A percentile compares a stretch with the other conserved stretches of the same genome.
Conservation (phyloP, 1,139 yeast species). For the Suhomyces chickasaworum region DNA sequence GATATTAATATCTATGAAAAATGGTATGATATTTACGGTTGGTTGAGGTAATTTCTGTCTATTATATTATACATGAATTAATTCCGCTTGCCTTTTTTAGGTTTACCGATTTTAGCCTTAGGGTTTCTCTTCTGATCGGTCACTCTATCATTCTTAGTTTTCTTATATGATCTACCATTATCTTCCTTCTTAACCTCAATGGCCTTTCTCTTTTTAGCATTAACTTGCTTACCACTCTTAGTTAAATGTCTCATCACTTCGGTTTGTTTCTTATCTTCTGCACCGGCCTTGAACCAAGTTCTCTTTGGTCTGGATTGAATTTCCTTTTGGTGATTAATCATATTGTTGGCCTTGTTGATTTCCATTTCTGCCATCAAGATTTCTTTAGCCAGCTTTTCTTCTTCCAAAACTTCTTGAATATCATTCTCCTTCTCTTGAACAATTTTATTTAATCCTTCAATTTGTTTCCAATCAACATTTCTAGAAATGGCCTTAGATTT, state of each 20-base stretch:
- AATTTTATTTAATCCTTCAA: constrained; percentile 64
- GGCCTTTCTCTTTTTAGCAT: constrained; percentile 33
- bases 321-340: constrained; percentile 78
- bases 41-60: neutral
- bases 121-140: constrained; percentile 46
- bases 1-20: too few species aligned
- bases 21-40: too few species aligned
- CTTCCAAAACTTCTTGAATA: constrained; percentile 76
- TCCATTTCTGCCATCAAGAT: constrained; percentile 89
- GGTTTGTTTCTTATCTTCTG: constrained; percentile 58
- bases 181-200: constrained; percentile 45
- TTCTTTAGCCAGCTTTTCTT: constrained; percentile 88
- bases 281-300: constrained; percentile 91
- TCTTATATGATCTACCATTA: constrained; percentile 59
- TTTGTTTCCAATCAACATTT: constrained; percentile 81
- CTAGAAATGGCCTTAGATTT: constrained; percentile 73
- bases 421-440: constrained; percentile 60
- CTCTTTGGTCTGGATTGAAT: constrained; percentile 89
- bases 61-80: constrained; percentile 2
- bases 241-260: constrained; percentile 50
- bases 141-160: constrained; percentile 67
- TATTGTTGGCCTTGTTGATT: constrained; percentile 77
- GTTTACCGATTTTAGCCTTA: constrained; percentile 21
- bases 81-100: constrained; percentile 15
- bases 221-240: constrained; percentile 44